These are phyloP conservation scores for Apiosordaria backusii DNA, from an alignment of 495 filamentous ascomycete genomes.

Conservation along the genomic window DNA sequence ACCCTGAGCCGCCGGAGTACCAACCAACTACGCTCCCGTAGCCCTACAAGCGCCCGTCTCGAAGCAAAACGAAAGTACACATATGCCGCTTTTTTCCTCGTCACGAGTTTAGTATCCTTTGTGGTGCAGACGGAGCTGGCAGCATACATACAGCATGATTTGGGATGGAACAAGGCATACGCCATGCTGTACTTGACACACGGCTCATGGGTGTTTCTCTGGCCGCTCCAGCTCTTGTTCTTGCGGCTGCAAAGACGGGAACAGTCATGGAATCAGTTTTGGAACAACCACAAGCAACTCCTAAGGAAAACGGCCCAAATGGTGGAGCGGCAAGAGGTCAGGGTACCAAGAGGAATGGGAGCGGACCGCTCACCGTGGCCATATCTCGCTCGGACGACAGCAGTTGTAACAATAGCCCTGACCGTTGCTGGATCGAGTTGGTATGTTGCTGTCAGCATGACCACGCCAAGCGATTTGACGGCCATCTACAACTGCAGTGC, in stretches of 20 bases:
- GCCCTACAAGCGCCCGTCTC: slow-evolving; percentile 36
- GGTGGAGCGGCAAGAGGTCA: slow-evolving; percentile 67
- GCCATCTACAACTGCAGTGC: slow-evolving; percentile 99
- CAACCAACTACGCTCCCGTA: slow-evolving; percentile 23
- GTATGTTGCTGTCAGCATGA: slow-evolving; percentile 93
- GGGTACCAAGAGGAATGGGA: slow-evolving; percentile 36
- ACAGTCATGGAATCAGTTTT: slow-evolving; percentile 80
- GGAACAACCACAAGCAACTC: slow-evolving; percentile 71
- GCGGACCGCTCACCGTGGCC: slow-evolving; percentile 38
- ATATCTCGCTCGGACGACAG: slow-evolving; percentile 75
- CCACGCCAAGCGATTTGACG: slow-evolving; percentile 85
- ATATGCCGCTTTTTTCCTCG: slow-evolving; percentile 76
- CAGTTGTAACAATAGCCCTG: slow-evolving; percentile 76
- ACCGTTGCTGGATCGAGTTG: slow-evolving; percentile 91
- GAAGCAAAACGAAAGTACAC: slow-evolving; percentile 76
- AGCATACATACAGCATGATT: slow-evolving; percentile 82
- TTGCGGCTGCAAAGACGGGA: slow-evolving; percentile 68
- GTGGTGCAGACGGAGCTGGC: slow-evolving; percentile 90
- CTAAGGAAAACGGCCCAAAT: slow-evolving; percentile 81
- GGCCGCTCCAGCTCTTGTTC: slow-evolving; percentile 77
- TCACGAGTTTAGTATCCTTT: slow-evolving; percentile 78
- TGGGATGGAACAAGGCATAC: slow-evolving; percentile 94
- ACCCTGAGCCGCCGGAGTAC: slow-evolving; percentile 23
- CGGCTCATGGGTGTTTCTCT: slow-evolving; percentile 85
- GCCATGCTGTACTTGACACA: slow-evolving; percentile 98